A percentile compares a stretch with the other conserved stretches of the same genome.
These are phyloP conservation scores for Hemileccinum rubropunctum DNA, from an alignment of 768 basidiomycete genomes.

Conservation along the genomic window DNA sequence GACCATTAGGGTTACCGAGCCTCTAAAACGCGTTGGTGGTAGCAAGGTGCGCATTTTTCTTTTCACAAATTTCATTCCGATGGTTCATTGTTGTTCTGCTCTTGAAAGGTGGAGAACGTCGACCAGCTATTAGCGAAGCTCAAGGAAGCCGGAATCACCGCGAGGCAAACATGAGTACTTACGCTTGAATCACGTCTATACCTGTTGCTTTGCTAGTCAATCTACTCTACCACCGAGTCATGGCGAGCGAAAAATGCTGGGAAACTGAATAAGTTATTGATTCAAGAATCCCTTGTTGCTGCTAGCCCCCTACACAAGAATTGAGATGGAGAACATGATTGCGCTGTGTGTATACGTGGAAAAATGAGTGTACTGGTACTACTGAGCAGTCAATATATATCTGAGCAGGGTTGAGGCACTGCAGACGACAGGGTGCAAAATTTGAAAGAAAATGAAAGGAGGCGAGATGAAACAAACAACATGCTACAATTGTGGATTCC, in stretches of 20 bases:
- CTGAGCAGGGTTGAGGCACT: conserved; percentile 14
- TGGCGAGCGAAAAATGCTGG: background rate
- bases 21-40: conserved; percentile 87
- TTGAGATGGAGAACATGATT: conserved; percentile 8
- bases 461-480: conserved; percentile 17
- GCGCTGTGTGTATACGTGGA: conserved; percentile 10
- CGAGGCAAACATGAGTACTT: conserved; percentile 22
- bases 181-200: conserved; percentile 1
- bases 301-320: conserved; percentile 16
- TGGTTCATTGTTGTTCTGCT: background rate
- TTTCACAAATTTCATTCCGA: background rate
- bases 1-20: conserved; percentile 85
- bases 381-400: conserved; percentile 25
- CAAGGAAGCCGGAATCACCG: conserved; percentile 73
- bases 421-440: conserved; percentile 10
- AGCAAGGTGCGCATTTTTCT: conserved; percentile 59
- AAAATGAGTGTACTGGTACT: conserved; percentile 10
- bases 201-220: background rate
- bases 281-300: conserved; percentile 13
- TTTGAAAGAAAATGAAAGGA: conserved; percentile 3
- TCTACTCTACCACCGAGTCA: background rate
- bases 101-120: conserved; percentile 65
- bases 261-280: conserved; percentile 15
- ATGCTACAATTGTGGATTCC: conserved; percentile 23
- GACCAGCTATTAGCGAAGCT: conserved; percentile 89